Percentiles rank a stretch among this genome's conserved stretches.
phyloP scores from a whole-genome alignment of 805 yeast genomes.

The Danielozyma ontarioensis region DNA sequence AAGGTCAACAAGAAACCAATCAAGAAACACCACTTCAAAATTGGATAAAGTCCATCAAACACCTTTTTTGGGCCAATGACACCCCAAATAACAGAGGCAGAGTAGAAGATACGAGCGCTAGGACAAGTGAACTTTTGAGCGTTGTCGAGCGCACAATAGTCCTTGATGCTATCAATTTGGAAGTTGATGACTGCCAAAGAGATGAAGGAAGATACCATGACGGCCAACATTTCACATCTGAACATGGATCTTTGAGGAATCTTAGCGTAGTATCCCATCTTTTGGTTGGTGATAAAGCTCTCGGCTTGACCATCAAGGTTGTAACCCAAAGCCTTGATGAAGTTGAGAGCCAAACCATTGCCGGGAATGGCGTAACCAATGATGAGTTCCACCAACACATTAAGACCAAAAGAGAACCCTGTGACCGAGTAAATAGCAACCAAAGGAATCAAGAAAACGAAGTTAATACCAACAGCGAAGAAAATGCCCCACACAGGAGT shows the following conservation, averaged over 20 bases:
- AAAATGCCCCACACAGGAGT: constrained; percentile 21
- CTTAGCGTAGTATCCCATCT: constrained; percentile 49
- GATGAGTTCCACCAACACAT: constrained; percentile 15
- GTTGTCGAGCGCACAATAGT: constrained; percentile 15
- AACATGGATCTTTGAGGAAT: constrained; percentile 59
- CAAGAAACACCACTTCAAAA: constrained; percentile 29
- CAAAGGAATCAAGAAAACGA: constrained; percentile 17
- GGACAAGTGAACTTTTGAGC: constrained; percentile 25
- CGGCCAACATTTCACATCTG: constrained; percentile 24
- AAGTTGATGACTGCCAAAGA: constrained; percentile 19
- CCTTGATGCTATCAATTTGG: constrained; percentile 10
- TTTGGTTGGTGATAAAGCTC: constrained; percentile 33
- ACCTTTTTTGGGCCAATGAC: constrained; percentile 35
- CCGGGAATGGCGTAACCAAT: constrained; percentile 24
- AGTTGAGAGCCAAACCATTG: constrained; percentile 17
- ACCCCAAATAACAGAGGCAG: constrained; percentile 63
- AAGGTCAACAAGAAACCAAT: constrained; percentile 25
- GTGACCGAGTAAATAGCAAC: constrained; percentile 11
- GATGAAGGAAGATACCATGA: constrained; percentile 15
- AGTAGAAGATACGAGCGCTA: constrained; percentile 32
- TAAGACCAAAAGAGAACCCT: constrained; percentile 8
- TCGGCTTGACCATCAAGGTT: constrained; percentile 28
- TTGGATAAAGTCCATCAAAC: constrained; percentile 27
- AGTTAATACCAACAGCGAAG: constrained; percentile 15
- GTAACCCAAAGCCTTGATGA: constrained; percentile 19